These are phyloP conservation scores for Colletotrichum falcatum DNA, from an alignment of 2,329 filamentous ascomycete genomes.

Conservation along the genomic window DNA sequence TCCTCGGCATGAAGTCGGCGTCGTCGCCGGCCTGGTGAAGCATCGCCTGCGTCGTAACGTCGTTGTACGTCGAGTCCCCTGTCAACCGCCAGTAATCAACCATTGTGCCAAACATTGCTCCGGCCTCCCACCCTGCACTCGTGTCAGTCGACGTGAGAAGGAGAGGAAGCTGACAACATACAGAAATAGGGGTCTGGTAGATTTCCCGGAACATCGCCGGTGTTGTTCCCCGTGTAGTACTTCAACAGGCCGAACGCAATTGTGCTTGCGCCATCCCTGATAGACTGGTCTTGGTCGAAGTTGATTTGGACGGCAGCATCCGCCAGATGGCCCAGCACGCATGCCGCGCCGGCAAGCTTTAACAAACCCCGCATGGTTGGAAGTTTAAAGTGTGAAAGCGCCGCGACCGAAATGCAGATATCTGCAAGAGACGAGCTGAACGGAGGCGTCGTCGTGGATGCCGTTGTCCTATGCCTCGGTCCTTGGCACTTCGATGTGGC, in stretches of 20 bases:
- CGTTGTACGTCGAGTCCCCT: constrained; percentile 74
- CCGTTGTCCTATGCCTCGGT: constrained; percentile 1
- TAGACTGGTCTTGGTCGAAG: constrained; percentile 44
- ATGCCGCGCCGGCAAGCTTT: constrained; percentile 33
- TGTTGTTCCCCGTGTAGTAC: constrained; percentile 66
- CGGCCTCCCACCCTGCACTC: constrained; percentile 76
- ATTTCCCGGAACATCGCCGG: constrained; percentile 69
- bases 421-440: not conserved
- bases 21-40: constrained; percentile 71
- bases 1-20: constrained; percentile 74
- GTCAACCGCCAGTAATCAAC: constrained; percentile 81
- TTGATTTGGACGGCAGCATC: constrained; percentile 29
- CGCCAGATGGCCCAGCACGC: constrained; percentile 29
- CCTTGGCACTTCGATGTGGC: not conserved
- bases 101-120: constrained; percentile 77
- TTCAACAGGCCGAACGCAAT: constrained; percentile 54
- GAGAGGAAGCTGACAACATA: constrained; percentile 58
- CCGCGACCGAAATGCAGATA: not conserved
- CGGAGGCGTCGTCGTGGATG: not conserved
- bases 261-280: constrained; percentile 54
- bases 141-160: constrained; percentile 53
- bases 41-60: constrained; percentile 68
- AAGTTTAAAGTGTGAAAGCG: not conserved
- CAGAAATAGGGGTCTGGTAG: constrained; percentile 74
- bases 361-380: constrained; percentile 23